phyloP scores from a whole-genome alignment of 495 filamentous ascomycete genomes.

The Aspergillus diversus region DNA sequence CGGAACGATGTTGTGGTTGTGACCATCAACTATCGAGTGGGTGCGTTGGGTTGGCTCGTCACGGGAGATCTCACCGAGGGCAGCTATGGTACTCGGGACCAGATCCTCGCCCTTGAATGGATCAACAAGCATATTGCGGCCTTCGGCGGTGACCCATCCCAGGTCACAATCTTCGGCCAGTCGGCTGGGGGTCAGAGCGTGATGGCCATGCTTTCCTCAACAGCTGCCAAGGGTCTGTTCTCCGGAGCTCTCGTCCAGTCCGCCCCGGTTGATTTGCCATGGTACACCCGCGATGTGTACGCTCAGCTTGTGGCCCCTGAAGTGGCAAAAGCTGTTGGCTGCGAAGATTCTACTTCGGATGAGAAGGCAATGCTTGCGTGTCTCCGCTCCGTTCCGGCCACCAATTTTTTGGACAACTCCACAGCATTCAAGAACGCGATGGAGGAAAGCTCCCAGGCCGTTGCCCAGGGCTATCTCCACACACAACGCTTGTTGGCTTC shows the following conservation, averaged over 20 bases:
- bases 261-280: conserved; percentile 31
- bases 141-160: conserved; percentile 53
- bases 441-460: conserved; percentile 7
- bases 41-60: conserved; percentile 46
- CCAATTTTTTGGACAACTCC: conserved; percentile 30
- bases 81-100: conserved; percentile 43
- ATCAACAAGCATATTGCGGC: conserved; percentile 53
- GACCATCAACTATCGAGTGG: conserved; percentile 49
- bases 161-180: conserved; percentile 55
- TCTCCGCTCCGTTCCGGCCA: conserved; percentile 32
- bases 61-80: conserved; percentile 35
- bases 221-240: conserved; percentile 36
- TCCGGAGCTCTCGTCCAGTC: conserved; percentile 36
- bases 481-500: conserved; percentile 27
- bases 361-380: conserved; percentile 28
- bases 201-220: conserved; percentile 50
- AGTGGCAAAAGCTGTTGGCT: conserved; percentile 33
- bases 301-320: conserved; percentile 23
- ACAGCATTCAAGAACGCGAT: conserved; percentile 25
- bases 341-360: conserved; percentile 19
- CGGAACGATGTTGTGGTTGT: conserved; percentile 52
- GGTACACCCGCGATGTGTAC: conserved; percentile 33
- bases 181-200: conserved; percentile 60
- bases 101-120: conserved; percentile 51
- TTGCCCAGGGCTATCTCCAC: conserved; percentile 26